Percentiles rank a stretch among this genome's conserved stretches.
These are phyloP conservation scores for Lepiota brunneoincarnata DNA, from an alignment of 768 basidiomycete species.

Conservation along the genomic window DNA sequence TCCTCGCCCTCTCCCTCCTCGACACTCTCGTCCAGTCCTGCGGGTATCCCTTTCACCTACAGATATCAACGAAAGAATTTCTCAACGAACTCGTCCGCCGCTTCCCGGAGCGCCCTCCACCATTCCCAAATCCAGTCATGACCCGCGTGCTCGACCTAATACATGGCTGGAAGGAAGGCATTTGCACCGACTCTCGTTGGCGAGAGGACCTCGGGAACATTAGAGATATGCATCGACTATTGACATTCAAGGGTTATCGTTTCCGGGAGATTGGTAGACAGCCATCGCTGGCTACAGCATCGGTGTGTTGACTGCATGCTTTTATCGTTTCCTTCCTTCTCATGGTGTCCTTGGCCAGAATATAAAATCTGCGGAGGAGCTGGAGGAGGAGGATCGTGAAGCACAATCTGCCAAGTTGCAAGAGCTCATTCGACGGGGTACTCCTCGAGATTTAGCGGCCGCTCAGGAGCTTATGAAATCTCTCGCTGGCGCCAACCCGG, in stretches of 20 bases:
- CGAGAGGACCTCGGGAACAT: constrained; percentile 97
- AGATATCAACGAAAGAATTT: constrained; percentile 96
- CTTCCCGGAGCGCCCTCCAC: constrained; percentile 96
- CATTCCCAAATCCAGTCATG: constrained; percentile 95
- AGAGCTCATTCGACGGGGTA: constrained; percentile 93
- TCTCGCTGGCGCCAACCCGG: constrained; percentile 92
- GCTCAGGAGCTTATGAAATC: constrained; percentile 98
- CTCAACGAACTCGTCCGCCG: constrained; percentile 96
- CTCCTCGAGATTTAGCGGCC: constrained; percentile 90
- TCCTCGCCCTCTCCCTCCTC: constrained; percentile 82
- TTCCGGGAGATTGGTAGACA: constrained; percentile 53
- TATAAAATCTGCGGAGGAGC: constrained; percentile 92
- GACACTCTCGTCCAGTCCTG: constrained; percentile 93
- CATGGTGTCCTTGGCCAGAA: constrained; percentile 43
- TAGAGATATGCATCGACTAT: constrained; percentile 92
- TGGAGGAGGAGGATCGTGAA: constrained; percentile 92
- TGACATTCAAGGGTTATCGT: constrained; percentile 91
- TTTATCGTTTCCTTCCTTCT: neutral
- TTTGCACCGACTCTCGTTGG: constrained; percentile 87
- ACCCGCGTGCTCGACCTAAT: constrained; percentile 90
- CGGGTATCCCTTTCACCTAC: constrained; percentile 96
- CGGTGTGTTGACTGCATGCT: constrained; percentile 29
- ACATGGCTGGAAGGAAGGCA: constrained; percentile 90
- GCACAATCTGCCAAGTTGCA: constrained; percentile 98
- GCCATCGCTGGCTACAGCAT: constrained; percentile 33